These are phyloP conservation scores for Fusarium camptoceras DNA, from an alignment of 2,329 filamentous ascomycete species.

Conservation along the genomic window DNA sequence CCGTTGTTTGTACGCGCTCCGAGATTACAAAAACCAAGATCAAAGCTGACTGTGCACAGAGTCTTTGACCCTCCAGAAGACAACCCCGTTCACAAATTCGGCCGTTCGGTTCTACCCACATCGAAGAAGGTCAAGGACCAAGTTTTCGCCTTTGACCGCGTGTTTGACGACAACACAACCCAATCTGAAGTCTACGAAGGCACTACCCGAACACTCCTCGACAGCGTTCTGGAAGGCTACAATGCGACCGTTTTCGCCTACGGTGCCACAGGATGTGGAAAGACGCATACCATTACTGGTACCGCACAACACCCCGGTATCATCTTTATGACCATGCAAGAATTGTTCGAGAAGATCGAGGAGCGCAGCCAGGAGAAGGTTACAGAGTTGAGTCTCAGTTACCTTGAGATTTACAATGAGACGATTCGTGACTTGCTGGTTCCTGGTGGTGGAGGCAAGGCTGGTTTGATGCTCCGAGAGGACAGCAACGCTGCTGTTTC, in stretches of 20 bases:
- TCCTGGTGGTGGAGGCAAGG: constrained; percentile 79
- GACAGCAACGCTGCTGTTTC: constrained; percentile 94
- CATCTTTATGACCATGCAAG: constrained; percentile 99
- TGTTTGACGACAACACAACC: constrained; percentile 94
- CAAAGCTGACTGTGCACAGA: constrained; percentile 60
- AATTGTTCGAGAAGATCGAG: constrained; percentile 95
- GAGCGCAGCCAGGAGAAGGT: constrained; percentile 87
- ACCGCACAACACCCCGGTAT: constrained; percentile 94
- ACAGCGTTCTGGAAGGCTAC: constrained; percentile 96
- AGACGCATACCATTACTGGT: constrained; percentile 97
- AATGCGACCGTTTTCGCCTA: constrained; percentile 99
- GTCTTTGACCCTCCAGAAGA: constrained; percentile 98
- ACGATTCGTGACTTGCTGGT: constrained; percentile 95
- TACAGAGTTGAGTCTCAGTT: constrained; percentile 91
- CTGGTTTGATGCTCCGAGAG: constrained; percentile 90
- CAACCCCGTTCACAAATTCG: constrained; percentile 89
- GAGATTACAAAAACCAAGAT: not conserved
- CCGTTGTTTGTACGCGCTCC: constrained; percentile 82
- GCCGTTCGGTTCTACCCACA: constrained; percentile 80
- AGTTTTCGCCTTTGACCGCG: constrained; percentile 94
- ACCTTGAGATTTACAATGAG: constrained; percentile 99
- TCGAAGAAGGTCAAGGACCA: constrained; percentile 97
- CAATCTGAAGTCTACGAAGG: constrained; percentile 96
- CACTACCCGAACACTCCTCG: constrained; percentile 88
- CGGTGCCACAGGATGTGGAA: constrained; percentile 96